Evolutionary conservation across 2,329 filamentous ascomycete species (phyloP).

Genomic region (Venturia pyrina): DNA sequence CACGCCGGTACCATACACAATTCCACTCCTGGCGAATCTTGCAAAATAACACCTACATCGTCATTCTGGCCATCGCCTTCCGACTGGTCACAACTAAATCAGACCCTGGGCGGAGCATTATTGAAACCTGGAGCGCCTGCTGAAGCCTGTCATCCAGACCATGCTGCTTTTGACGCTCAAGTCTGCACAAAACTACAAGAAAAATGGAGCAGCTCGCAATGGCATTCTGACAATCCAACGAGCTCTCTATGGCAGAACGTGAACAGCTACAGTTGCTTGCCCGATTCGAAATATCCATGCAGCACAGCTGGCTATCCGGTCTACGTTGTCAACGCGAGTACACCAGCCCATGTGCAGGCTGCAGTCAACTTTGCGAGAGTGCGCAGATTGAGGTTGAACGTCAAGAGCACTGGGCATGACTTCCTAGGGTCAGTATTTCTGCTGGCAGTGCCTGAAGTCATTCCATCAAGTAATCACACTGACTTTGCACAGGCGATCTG

Average conservation of each 20-base stretch:
- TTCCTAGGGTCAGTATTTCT: slow-evolving; percentile 9
- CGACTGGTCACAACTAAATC: slow-evolving; percentile 6
- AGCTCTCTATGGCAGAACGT: slow-evolving; percentile 10
- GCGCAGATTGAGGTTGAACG: slow-evolving; percentile 9
- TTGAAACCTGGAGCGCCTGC: slow-evolving; percentile 5
- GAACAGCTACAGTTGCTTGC: slow-evolving; percentile 12
- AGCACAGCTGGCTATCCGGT: slow-evolving; percentile 6
- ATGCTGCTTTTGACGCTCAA: background rate
- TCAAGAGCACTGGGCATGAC: slow-evolving; percentile 13
- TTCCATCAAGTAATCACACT: no score
- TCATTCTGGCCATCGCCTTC: slow-evolving; percentile 10
- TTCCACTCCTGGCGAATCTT: background rate
- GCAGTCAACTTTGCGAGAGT: slow-evolving; percentile 10
- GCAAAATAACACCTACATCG: background rate
- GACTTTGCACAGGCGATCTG: background rate
- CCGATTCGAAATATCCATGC: slow-evolving; percentile 4
- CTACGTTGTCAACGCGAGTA: slow-evolving; percentile 11
- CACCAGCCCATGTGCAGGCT: slow-evolving; percentile 6
- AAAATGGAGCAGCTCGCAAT: background rate
- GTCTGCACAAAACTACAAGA: background rate
- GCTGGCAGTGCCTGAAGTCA: background rate
- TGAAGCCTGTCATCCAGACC: slow-evolving; percentile 6
- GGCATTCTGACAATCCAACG: slow-evolving; percentile 9
- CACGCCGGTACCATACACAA: background rate
- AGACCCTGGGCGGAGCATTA: background rate